Evolutionary conservation across 805 yeast genomes (phyloP), one percentile per base, ranked within the genome.

Genomic region (Brettanomyces sp.): DNA sequence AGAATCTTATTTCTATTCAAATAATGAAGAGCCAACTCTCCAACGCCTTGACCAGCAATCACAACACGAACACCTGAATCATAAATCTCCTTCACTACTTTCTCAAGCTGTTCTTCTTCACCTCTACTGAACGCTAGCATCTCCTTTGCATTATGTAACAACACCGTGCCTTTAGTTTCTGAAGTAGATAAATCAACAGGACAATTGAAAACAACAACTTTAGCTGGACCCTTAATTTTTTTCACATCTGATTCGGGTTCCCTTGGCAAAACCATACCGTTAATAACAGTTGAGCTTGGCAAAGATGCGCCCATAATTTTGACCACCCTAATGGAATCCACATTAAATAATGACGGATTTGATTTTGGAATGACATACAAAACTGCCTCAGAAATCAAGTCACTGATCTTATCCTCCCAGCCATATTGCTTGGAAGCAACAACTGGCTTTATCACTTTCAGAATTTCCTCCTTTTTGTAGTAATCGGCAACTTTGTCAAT

Each of bases 91-190:
- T 83, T 83, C 53, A 91, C 82, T 66, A 84, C 76, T 60, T 77
- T 79, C 60, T 93, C 96, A 57, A 93, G 76, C 64, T 88, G 97
- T 45, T 81, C 82, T 67, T 93, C 99, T 68, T 93, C 99, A 57
- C 97, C 98, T 71, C 84, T 86, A 54, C 95, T 79, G 69, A 93
- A 93, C 59, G 89, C 95, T 53, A 91, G 73, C 97, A 93, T 90
- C 67, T 93, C 98, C 65, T 91, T 76, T 11, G 99, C 99, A 59
- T 88, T 90, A 69, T 93, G 96, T 54, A 93, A 75, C 57, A 93
- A 72, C 42, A 93, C 99, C 13, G 99, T 93, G 43, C 99, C 98
- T 69, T 91, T 91, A 22, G 98, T 91, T 69, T 93, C 99, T n/a
- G 99, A 90, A 49, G 89, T 83, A 12, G 96, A 83, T 49, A 87